Evolutionary conservation across 768 basidiomycete genomes (phyloP), one percentile per base, ranked within the genome.

Genomic region (Suillus hirtellus): DNA sequence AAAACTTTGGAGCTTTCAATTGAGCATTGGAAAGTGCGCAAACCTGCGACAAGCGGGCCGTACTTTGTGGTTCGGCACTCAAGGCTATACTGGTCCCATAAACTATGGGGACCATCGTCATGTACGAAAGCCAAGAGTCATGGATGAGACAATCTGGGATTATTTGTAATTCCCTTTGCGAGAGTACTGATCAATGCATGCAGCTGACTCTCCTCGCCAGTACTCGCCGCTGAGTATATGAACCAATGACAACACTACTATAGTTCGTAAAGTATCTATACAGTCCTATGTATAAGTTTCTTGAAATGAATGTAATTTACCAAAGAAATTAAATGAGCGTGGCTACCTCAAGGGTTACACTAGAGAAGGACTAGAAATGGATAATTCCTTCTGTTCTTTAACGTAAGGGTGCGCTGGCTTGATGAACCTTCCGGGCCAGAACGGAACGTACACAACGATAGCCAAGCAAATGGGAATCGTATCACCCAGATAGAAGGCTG

Each of bases 351-450:
- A 8, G 4, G 24, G 4, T 24, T 56, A 56, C 4, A 40, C 37
- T 15, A 38, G 1, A 24, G 55, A 24, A 38, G 37, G 21, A 21
- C 21, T 40, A 58, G 56, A 58, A 19, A 19, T 27, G 12, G 17
- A 31, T 11, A 12, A 58, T 5, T 42, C 56, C 24, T 43, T 24
- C 17, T 40, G 56, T 42, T 58, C 24, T 40, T 42, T 31, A 24
- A 1, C 19, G 56, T 27, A 27, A 40, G 40, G 40, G 27, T 7
- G 27, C 40, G 17, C 42, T 19, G 37, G 17, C 24, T n/a, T 37
- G 24, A 86, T 85, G 69, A 84, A 84, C 65, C 82, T 72, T 7
- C 87, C 86, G 3, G 88, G 90, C 88, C 89, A 92, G 71, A 88
- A 86, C 11, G 78, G 68, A 17, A 83, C 76, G 68, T 88, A 89